Evolutionary conservation across 2,329 filamentous ascomycete genomes (phyloP).

Genomic region (Colletotrichum gigasporum): DNA sequence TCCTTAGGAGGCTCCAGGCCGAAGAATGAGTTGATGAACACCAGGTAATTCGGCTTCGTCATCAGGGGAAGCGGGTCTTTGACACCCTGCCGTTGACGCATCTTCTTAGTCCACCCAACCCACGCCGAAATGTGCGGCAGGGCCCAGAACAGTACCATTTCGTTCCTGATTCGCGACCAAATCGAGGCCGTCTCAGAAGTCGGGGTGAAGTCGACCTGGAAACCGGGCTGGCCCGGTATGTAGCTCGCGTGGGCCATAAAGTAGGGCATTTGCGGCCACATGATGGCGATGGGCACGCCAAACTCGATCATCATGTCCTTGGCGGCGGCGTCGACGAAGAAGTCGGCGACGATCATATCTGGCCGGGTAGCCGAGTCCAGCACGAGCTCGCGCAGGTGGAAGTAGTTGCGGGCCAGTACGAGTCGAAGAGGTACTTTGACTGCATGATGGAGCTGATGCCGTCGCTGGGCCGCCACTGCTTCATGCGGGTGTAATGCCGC

Average conservation of each 20-base stretch:
- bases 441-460: constrained; percentile 36
- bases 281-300: constrained; percentile 47
- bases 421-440: constrained; percentile 49
- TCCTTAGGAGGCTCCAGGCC: constrained; percentile 53
- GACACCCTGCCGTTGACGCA: constrained; percentile 47
- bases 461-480: neutral
- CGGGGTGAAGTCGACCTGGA: constrained; percentile 47
- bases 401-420: constrained; percentile 44
- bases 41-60: constrained; percentile 50
- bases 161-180: constrained; percentile 46
- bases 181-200: constrained; percentile 50
- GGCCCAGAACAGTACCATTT: constrained; percentile 36
- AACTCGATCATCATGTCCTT: constrained; percentile 50
- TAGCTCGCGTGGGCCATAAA: constrained; percentile 47
- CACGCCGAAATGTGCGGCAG: constrained; percentile 37
- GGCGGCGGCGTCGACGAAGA: constrained; percentile 50
- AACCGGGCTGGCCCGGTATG: constrained; percentile 51
- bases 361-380: constrained; percentile 38
- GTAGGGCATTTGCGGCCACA: constrained; percentile 53
- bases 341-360: constrained; percentile 53
- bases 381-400: constrained; percentile 36
- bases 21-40: constrained; percentile 55
- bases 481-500: constrained; percentile 11
- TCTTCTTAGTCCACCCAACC: constrained; percentile 39
- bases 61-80: constrained; percentile 38